Percentiles rank a stretch among this genome's conserved stretches.
These are phyloP conservation scores for Cordyceps farinosa DNA, from an alignment of 2,329 filamentous ascomycete species.

Conservation along the genomic window DNA sequence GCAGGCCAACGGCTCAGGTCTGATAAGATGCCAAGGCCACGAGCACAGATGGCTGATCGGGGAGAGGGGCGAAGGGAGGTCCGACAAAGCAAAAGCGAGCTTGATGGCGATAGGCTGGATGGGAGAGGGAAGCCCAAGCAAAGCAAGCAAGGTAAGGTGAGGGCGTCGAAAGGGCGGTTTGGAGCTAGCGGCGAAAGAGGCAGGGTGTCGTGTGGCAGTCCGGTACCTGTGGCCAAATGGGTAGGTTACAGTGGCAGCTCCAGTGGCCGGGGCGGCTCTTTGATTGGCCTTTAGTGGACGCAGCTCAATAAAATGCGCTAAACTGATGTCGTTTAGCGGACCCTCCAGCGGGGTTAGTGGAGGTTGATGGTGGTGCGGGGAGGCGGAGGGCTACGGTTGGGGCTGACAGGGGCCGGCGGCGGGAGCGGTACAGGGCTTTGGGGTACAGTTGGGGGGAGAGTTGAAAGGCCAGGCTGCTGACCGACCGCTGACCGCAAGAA, in stretches of 20 bases:
- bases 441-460: not conserved
- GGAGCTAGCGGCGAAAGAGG: not conserved
- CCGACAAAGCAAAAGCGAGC: not conserved
- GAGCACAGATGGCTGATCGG: not conserved
- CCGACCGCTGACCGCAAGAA: too few species aligned
- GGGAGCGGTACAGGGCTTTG: not conserved
- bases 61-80: not conserved
- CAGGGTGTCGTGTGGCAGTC: constrained; percentile 2
- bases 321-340: not conserved
- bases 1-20: not conserved
- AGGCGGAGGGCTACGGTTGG: not conserved
- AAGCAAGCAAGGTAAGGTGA: not conserved
- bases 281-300: not conserved
- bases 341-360: not conserved
- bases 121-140: not conserved
- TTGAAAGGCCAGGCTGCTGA: too few species aligned
- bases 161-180: not conserved
- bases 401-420: not conserved
- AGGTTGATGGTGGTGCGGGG: not conserved
- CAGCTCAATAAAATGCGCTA: not conserved
- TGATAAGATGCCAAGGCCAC: not conserved
- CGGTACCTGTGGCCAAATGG: not conserved
- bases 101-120: not conserved
- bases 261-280: not conserved
- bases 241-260: not conserved